These are phyloP conservation scores for Annulohypoxylon nitens DNA, from an alignment of 495 filamentous ascomycete genomes.

Conservation along the genomic window DNA sequence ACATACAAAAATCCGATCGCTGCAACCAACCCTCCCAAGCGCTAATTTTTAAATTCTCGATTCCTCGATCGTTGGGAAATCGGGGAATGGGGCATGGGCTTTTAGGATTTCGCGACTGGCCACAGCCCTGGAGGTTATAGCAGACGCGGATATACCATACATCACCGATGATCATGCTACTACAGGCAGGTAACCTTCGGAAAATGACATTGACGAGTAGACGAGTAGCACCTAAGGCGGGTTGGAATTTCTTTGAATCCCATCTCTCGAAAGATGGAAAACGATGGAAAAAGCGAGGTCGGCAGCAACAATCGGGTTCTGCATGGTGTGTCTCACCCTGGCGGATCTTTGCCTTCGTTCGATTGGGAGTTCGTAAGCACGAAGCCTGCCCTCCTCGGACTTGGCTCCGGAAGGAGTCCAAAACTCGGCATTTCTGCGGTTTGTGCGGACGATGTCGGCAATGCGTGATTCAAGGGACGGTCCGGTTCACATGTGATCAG, in stretches of 20 bases:
- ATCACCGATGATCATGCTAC: slow-evolving; percentile 25
- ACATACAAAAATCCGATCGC: not conserved
- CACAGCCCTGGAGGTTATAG: not conserved
- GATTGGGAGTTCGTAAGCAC: not conserved
- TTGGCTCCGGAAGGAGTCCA: not conserved
- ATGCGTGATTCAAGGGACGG: slow-evolving; percentile 1
- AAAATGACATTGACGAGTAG: too few species aligned
- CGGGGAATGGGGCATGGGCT: not conserved
- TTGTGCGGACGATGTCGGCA: slow-evolving; percentile 1
- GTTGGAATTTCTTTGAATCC: not conserved
- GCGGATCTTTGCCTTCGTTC: slow-evolving; percentile 1
- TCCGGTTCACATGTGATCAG: slow-evolving; percentile 3
- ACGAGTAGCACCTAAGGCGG: not conserved
- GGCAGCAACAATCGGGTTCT: slow-evolving; percentile 7
- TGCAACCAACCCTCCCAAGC: not conserved
- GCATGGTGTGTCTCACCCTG: slow-evolving; percentile 4
- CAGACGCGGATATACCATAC: slow-evolving; percentile 11
- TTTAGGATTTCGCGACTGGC: slow-evolving; percentile 4
- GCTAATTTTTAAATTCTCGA: not conserved
- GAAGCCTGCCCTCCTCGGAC: not conserved
- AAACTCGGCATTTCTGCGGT: slow-evolving; percentile 1
- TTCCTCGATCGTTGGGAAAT: slow-evolving; percentile 1
- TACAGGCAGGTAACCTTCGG: slow-evolving; percentile 29
- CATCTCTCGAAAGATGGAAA: not conserved
- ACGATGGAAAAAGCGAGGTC: not conserved